A percentile compares a stretch with the other conserved stretches of the same genome.
Evolutionary conservation across 768 basidiomycete genomes (phyloP).

Genomic region (Nidula microcarpa): DNA sequence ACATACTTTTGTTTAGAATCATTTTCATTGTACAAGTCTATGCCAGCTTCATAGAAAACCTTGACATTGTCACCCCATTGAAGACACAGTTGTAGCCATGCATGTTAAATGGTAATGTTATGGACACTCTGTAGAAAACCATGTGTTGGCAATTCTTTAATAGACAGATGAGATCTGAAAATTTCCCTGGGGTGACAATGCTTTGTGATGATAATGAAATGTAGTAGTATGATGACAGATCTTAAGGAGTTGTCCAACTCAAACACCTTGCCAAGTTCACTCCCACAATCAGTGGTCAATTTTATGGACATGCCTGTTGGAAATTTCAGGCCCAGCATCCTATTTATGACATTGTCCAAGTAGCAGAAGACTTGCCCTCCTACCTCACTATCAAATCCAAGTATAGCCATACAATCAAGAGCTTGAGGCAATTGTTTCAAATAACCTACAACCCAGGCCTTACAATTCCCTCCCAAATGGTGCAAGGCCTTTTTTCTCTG

Average conservation of each 20-base stretch:
- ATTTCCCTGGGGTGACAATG: constrained; percentile 12
- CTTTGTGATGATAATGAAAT: background rate
- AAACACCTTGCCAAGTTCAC: constrained; percentile 20
- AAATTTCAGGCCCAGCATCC: background rate
- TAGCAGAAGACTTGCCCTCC: constrained; percentile 18
- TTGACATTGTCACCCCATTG: constrained; percentile 25
- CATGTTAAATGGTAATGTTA: constrained; percentile 23
- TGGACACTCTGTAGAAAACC: constrained; percentile 19
- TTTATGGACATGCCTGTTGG: constrained; percentile 26
- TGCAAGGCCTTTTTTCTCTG: constrained; percentile 18
- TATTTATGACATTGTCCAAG: background rate
- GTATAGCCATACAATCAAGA: constrained; percentile 21
- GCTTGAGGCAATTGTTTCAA: constrained; percentile 21
- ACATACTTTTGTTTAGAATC: background rate
- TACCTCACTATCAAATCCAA: constrained; percentile 13
- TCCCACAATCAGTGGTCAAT: constrained; percentile 26
- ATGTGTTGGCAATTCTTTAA: constrained; percentile 19
- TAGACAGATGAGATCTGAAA: constrained; percentile 11
- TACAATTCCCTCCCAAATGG: constrained; percentile 23
- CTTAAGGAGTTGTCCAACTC: constrained; percentile 20
- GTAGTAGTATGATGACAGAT: constrained; percentile 8
- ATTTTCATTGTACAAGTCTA: constrained; percentile 8
- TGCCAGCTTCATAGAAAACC: constrained; percentile 13
- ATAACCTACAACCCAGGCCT: constrained; percentile 24
- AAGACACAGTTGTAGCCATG: constrained; percentile 20